Base-by-base conservation (phyloP, 202 grass and related monocot species). In the Zoysia matrella region DNA sequence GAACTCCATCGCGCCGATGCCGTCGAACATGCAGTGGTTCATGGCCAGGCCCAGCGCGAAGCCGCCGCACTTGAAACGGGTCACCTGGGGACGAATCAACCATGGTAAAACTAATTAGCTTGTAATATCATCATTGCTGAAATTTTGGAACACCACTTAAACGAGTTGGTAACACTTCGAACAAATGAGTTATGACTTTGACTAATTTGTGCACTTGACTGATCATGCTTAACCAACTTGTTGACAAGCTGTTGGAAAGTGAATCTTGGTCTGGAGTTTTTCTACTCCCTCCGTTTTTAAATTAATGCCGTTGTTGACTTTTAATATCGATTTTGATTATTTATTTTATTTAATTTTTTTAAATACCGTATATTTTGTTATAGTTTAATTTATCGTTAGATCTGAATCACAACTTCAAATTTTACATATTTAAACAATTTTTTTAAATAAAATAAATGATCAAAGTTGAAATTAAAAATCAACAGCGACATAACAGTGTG, bases 1-100 rank as follows among this genome's bases (percentile, higher is more conserved):
- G 50, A 97, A 97, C 82, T 93, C 94, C 94, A 97, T 97, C 39
- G 94, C 91, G 7, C 84, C 91, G 8, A 97, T 71, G 36, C 94
- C 91, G 51, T 93, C 91, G 60, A 97, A 93, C 88, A 97, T 97
- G 86, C 91, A 97, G 75, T 93, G 94, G 84, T 97, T 94, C 92
- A 97, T 90, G 11, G 82, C 81, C 13, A 97, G 65, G 3, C 94
- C 94, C 0, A 97, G 83, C 51, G 82, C 73, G 83, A 97, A 94
- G 41, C 91, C 86, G 0, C 94, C 92, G n/a, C 94, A 97, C 62
- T 54, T 83, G 86, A 97, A 97, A 73, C 85, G 87, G 2, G 94
- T 97, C 74, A 97, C 85, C 94, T 97, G 86, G 2, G 18, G n/a
- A 60, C 9, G 42, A 70, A 63, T 45, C 54, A 10, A 4, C 84